Evolutionary conservation across 495 filamentous ascomycete genomes (phyloP).

Genomic region (Glutinoglossum americanum): DNA sequence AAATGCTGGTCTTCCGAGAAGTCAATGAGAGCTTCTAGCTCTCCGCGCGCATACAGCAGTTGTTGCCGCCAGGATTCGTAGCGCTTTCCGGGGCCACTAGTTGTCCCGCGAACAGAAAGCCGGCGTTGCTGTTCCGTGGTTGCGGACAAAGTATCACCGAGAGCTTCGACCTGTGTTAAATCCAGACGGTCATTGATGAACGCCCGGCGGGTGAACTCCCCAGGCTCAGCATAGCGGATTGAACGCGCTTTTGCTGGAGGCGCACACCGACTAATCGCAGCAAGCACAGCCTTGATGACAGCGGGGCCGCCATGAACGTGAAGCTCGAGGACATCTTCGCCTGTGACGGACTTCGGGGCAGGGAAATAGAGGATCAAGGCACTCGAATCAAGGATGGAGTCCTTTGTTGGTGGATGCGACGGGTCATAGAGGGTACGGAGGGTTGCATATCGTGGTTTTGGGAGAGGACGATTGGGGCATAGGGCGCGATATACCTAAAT

Average conservation of each 20-base stretch:
- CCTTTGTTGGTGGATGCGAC: slow-evolving; percentile 10
- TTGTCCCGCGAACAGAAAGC: slow-evolving; percentile 58
- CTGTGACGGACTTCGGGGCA: slow-evolving; percentile 62
- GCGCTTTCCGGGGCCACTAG: slow-evolving; percentile 42
- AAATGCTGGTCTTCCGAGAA: slow-evolving; percentile 96
- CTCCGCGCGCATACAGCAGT: slow-evolving; percentile 62
- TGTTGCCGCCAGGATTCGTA: slow-evolving; percentile 72
- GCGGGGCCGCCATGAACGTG: slow-evolving; percentile 89
- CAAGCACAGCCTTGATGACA: slow-evolving; percentile 63
- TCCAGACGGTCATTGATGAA: slow-evolving; percentile 74
- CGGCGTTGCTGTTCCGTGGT: slow-evolving; percentile 87
- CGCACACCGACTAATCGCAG: slow-evolving; percentile 35
- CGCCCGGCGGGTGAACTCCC: slow-evolving; percentile 85
- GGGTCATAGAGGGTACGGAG: slow-evolving; percentile 62
- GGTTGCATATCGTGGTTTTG: slow-evolving; percentile 53
- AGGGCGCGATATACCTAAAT: slow-evolving; percentile 46
- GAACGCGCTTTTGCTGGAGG: slow-evolving; percentile 8
- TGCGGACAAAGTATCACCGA: slow-evolving; percentile 66
- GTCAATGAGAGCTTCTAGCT: slow-evolving; percentile 88
- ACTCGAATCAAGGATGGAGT: slow-evolving; percentile 49
- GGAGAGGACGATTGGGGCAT: slow-evolving; percentile 41
- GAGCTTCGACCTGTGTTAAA: slow-evolving; percentile 81
- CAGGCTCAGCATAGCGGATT: slow-evolving; percentile 84
- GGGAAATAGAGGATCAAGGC: slow-evolving; percentile 82
- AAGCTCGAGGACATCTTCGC: slow-evolving; percentile 79